These are phyloP conservation scores for Cystofilobasidium capitatum DNA, from an alignment of 768 basidiomycete species.

Conservation along the genomic window DNA sequence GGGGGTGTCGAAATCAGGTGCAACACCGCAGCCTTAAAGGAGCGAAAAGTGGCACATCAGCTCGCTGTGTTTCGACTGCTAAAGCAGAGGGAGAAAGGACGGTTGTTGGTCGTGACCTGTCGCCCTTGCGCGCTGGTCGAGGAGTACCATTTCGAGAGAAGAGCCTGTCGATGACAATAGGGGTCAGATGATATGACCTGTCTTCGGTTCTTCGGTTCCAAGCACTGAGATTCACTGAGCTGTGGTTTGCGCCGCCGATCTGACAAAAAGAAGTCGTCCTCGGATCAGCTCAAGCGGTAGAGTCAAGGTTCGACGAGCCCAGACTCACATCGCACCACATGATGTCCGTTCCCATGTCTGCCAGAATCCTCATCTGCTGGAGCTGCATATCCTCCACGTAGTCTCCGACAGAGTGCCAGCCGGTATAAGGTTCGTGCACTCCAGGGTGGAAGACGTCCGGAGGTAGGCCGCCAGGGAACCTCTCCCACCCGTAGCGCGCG, in stretches of 20 bases:
- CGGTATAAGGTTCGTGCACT: conserved; percentile 51
- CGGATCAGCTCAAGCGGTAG: too few relatives aligned
- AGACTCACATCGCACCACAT: conserved; percentile 42
- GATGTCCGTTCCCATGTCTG: conserved; percentile 48
- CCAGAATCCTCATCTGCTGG: conserved; percentile 49
- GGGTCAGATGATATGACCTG: too few relatives aligned
- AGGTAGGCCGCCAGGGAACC: conserved; percentile 52
- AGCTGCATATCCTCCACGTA: conserved; percentile 49
- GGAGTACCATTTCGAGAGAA: conserved; percentile 47
- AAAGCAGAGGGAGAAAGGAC: conserved; percentile 31
- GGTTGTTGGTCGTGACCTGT: conserved; percentile 47
- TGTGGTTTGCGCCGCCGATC: conserved; percentile 45
- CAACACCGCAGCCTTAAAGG: conserved; percentile 45
- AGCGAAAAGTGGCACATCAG: conserved; percentile 11
- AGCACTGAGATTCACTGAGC: conserved; percentile 32
- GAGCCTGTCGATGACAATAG: conserved; percentile 20
- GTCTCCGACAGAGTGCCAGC: conserved; percentile 45
- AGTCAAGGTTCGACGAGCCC: neutral
- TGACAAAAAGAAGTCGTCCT: neutral
- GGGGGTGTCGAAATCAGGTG: conserved; percentile 51
- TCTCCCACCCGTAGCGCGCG: conserved; percentile 32
- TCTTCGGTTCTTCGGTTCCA: neutral
- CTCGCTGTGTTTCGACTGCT: too few relatives aligned
- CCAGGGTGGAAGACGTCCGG: conserved; percentile 48
- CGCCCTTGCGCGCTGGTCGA: conserved; percentile 41